Evolutionary conservation across 2,329 filamentous ascomycete species (phyloP).

Genomic region (Plectosphaerella sp.): DNA sequence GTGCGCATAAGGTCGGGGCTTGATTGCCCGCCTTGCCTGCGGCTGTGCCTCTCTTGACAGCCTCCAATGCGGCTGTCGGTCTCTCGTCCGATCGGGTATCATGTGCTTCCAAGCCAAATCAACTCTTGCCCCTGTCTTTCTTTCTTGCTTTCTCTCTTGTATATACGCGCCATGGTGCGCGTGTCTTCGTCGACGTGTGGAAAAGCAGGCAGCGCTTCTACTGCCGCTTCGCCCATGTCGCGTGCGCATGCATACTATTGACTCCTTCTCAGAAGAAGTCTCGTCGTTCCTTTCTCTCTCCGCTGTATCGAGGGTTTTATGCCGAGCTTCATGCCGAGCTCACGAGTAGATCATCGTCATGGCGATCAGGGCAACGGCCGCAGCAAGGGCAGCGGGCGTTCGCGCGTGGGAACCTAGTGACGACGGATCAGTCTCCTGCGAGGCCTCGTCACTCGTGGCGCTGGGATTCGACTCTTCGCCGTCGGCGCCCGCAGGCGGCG

Average conservation of each 20-base stretch:
- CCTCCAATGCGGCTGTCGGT: too few relatives aligned
- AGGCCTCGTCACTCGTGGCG: not conserved
- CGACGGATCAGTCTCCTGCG: not conserved
- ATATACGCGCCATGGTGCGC: too few relatives aligned
- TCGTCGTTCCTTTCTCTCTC: too few relatives aligned
- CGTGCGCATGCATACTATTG: too few relatives aligned
- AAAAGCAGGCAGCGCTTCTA: too few relatives aligned
- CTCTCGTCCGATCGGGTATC: conserved; percentile 2
- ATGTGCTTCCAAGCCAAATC: conserved; percentile 1
- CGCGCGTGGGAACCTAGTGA: not conserved
- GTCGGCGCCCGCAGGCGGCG: not conserved
- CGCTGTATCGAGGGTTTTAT: too few relatives aligned
- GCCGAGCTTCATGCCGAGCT: not conserved
- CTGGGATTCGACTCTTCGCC: not conserved
- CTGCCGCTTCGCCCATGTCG: too few relatives aligned
- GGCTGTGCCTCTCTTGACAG: not conserved
- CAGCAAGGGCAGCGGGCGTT: not conserved
- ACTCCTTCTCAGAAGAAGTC: too few relatives aligned
- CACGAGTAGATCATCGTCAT: not conserved
- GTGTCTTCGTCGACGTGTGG: too few relatives aligned
- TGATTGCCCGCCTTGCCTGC: not conserved
- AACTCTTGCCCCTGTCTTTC: not conserved
- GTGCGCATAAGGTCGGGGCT: too few relatives aligned
- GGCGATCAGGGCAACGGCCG: not conserved
- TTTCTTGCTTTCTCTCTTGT: too few relatives aligned